phyloP scores from a whole-genome alignment of 2,329 filamentous ascomycete genomes.

The Neonectria ditissima region DNA sequence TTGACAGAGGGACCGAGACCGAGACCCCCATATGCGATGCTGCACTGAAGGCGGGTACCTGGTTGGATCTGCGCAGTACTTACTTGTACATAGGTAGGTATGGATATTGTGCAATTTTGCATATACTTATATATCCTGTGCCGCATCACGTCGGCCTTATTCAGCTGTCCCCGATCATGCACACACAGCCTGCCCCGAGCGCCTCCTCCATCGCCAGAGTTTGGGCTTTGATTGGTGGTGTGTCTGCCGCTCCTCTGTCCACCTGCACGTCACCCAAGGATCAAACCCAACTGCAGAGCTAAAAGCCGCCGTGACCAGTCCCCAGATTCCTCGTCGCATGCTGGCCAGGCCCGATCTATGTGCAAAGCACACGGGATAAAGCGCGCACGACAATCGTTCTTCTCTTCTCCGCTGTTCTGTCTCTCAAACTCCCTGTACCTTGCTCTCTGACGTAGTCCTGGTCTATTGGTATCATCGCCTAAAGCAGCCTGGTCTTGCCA shows the following conservation, averaged over 20 bases:
- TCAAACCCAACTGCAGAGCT: conserved; percentile 25
- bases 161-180: conserved; percentile 8
- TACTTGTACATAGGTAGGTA: no score
- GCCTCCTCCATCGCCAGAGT: conserved; percentile 27
- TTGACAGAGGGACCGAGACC: conserved; percentile 10
- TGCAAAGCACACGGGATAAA: not conserved
- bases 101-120: not conserved
- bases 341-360: not conserved
- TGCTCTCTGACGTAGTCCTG: not conserved
- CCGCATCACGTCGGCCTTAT: not conserved
- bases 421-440: not conserved
- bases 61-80: not conserved
- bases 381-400: not conserved
- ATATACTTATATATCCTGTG: not conserved
- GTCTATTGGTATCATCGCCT: conserved; percentile 14
- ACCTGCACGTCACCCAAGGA: conserved; percentile 37
- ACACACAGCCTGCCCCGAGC: conserved; percentile 41
- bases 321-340: conserved; percentile 16
- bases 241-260: conserved; percentile 25
- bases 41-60: conserved; percentile 11
- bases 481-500: not conserved
- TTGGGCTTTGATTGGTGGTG: conserved; percentile 38
- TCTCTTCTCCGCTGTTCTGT: not conserved
- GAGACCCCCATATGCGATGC: not conserved
- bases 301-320: conserved; percentile 18